Base-by-base conservation (phyloP, 2,329 filamentous ascomycete genomes). In the Neonectria faginata region DNA sequence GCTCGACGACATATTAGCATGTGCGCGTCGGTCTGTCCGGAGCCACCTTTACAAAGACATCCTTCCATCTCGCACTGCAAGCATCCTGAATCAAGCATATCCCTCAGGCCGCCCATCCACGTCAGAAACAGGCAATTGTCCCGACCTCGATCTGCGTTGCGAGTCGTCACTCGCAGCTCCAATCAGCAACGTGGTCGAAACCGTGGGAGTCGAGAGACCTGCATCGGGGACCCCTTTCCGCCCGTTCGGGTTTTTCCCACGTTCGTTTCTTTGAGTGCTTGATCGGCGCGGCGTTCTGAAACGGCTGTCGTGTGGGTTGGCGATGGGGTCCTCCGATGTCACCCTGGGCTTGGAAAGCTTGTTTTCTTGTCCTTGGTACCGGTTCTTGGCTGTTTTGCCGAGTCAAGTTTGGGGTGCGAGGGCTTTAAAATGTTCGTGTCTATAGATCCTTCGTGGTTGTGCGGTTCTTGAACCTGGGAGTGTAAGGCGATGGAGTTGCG, bases 201-300 rank as follows among this genome's bases (percentile, higher is more conserved):
- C 48, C 6, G 9, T 33, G n/a, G 2, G 48, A 51, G 48, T 33
- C 48, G 48, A 51, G 48, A 33, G 36, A 51, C 29, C 48, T 50
- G 47, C 16, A 33, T 20, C 10, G n/a, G 8, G n/a, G 8, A 6
- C 25, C 29, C 16, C 11, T 50, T 33, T 10, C 29, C 10, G 48
- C 33, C 18, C 27, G 29, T 33, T 31, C 10, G 27, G 29, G 22
- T 51, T 25, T 6, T n/a, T 6, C 25, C 25, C 29, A 18, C 33
- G n/a, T 51, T 51, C n/a, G 36, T 44, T 44, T 41, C 36, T 18
- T 14, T 8, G 50, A 25, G 36, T 44, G 39, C 52, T 27, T 55
- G 52, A 55, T 55, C 52, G 10, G 12, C 36, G 36, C 22, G 14
- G 14, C 10, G 33, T 55, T 33, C n/a, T 57, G 54, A 57, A 57